Conservation (phyloP, 768 basidiomycete genomes). For the Leccinellum albellum region DNA sequence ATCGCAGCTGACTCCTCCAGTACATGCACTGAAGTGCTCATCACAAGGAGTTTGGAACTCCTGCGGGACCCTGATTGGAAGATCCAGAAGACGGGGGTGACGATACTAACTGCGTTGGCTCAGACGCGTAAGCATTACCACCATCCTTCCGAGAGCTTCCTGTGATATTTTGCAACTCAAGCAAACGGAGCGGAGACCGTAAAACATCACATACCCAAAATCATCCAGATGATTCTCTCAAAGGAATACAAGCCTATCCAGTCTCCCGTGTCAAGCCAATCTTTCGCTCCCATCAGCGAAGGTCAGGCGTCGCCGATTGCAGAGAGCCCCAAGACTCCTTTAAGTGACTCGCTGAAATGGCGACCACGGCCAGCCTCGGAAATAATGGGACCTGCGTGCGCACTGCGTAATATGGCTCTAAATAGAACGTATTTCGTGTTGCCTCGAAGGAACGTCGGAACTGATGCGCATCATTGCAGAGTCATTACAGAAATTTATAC, state of each 20-base stretch:
- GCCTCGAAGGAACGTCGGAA: neutral
- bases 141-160: neutral
- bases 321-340: too few relatives aligned
- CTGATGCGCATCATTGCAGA: neutral
- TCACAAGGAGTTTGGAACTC: slow-evolving; percentile 6
- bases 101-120: too few relatives aligned
- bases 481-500: neutral
- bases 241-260: too few relatives aligned
- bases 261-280: too few relatives aligned
- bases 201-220: neutral
- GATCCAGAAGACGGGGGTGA: too few relatives aligned
- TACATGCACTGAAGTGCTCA: slow-evolving; percentile 1
- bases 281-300: too few relatives aligned
- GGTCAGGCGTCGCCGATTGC: too few relatives aligned
- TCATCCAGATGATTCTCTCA: neutral
- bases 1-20: neutral
- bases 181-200: neutral
- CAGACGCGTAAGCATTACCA: slow-evolving; percentile 5
- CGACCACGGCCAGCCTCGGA: slow-evolving; percentile 8
- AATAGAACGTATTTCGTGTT: slow-evolving; percentile 4
- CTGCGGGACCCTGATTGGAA: neutral
- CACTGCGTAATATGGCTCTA: slow-evolving; percentile 19
- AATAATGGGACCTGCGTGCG: slow-evolving; percentile 26
- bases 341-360: neutral
- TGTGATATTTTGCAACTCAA: neutral